phyloP scores from a whole-genome alignment of 495 filamentous ascomycete genomes.

The Schizothecium vesticola region DNA sequence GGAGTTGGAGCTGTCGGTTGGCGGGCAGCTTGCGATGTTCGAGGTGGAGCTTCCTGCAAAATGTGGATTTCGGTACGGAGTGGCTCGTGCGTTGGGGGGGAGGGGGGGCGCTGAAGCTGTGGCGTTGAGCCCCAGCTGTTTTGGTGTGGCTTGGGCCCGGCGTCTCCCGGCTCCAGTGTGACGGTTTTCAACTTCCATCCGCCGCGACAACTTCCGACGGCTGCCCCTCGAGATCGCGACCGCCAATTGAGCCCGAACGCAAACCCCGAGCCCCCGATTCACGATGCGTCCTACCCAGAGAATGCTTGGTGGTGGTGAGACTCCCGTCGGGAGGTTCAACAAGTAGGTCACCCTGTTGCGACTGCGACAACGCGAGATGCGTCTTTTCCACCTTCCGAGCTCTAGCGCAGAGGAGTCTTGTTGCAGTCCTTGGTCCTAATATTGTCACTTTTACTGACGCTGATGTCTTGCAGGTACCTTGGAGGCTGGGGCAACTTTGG shows the following conservation, averaged over 20 bases:
- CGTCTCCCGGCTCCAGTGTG: constrained; percentile 25
- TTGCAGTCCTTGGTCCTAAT: constrained; percentile 1
- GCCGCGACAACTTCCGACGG: constrained; percentile 21
- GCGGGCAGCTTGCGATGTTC: constrained; percentile 6
- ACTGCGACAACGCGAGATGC: constrained; percentile 8
- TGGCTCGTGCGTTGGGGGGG: not conserved
- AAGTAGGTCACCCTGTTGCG: constrained; percentile 52
- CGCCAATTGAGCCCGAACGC: constrained; percentile 30
- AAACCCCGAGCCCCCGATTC: constrained; percentile 24
- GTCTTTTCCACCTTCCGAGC: constrained; percentile 16
- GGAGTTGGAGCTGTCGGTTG: constrained; percentile 4
- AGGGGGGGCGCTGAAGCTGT: constrained; percentile 11
- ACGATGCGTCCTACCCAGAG: constrained; percentile 60
- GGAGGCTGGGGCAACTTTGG: constrained; percentile 83
- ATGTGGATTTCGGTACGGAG: constrained; percentile 11
- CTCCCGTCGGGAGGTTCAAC: constrained; percentile 58
- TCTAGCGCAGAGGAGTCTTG: not conserved
- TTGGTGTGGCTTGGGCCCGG: constrained; percentile 23
- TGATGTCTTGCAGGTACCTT: constrained; percentile 60
- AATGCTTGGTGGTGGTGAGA: constrained; percentile 52
- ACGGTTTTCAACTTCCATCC: constrained; percentile 27
- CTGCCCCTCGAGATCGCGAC: constrained; percentile 9
- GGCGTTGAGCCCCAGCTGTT: constrained; percentile 34
- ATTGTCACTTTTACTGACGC: constrained; percentile 27
- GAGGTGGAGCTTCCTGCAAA: constrained; percentile 22